Evolutionary conservation across 2,329 filamentous ascomycete genomes (phyloP), one percentile per base, ranked within the genome.

Genomic region (Westerdykella ornata): DNA sequence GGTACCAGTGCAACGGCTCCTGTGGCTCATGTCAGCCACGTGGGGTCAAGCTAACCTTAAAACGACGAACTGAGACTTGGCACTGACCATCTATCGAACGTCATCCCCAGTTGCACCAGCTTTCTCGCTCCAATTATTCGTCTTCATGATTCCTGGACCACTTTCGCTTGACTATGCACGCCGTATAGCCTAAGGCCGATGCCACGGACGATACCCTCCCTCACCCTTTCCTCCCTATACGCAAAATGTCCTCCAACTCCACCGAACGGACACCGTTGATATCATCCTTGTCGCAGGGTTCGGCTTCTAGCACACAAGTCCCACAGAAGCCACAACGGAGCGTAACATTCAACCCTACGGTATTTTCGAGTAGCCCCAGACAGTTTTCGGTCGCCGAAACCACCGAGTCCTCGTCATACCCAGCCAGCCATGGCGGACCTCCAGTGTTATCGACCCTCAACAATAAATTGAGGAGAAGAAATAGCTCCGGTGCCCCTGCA

Each of bases 391-490:
- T n/a, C 16, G 30, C 8, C 8, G 16, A 7, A 14, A 65, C 56
- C 36, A 53, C 50, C 57, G 36, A 34, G 15, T 52, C 56, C 26
- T 44, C 54, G 17, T 59, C 66, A 2, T 46, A 57, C 39, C 47
- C 59, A 28, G 65, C 68, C 34, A 60, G 64, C 38, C 63, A 70
- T 44, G 59, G 59, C 40, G 61, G 63, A 6, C 63, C 65, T 49
- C 64, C 64, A 2, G 64, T 66, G 61, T 78, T 95, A 17, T 81
- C 88, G 4, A 79, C 84, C 3, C 70, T 96, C 53, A 95, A 96
- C 68, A 90, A 75, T 75, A 94, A 89, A 68, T 74, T 96, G 35
- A 82, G 87, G 41, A 76, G 90, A 57, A 79, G 89, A 50, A 92
- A 95, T 59, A 94, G 87, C 66, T 83, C 88, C 56, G 83, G 86